Base-by-base conservation (phyloP, 805 yeast genomes). In the Ogataea minuta region DNA sequence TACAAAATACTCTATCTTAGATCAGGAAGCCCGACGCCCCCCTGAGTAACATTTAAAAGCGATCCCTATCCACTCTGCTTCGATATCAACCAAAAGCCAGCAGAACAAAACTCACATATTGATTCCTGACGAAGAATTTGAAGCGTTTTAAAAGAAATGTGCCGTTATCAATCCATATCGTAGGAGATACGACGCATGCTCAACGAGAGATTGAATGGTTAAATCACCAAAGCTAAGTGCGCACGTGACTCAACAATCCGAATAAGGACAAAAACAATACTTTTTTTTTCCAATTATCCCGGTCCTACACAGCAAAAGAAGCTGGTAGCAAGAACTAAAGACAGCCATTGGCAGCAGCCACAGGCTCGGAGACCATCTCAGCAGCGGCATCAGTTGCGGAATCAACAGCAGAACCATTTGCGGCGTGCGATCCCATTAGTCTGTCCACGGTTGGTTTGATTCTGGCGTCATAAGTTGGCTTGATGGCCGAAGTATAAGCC, bases 1-100 rank as follows among this genome's bases (percentile, higher is more conserved):
- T 89, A 7, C 95, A 88, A 60, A 49, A 84, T 28, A 79, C 89
- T 3, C 60, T 89, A 14, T 81, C 87, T 2, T 86, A 86, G 79
- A 62, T 79, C 40, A 63, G 72, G 39, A 70, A 73, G 34, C 68
- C 59, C 51, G 59, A 67, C 6, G 76, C 73, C 2, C 50, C 29
- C 52, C 50, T 49, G 53, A 50, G 2, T 48, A 48, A 23, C 70
- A 66, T 38, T 75, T 89, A 15, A 68, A 63, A 41, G 69, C 86
- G 28, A 56, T 89, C 31, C 95, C 96, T 25, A 84, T 89, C 58
- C 96, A 96, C 15, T 81, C 90, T 39, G 81, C 86, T 3, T 72
- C 88, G 5, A 74, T 80, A 28, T 58, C 65, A 3, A 66, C 60
- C 9, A 79, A 85, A 58, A 77, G 83, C 12, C 68, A 70, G 31